Evolutionary conservation across 2,329 filamentous ascomycete genomes (phyloP), one percentile per base, ranked within the genome.

Genomic region (Colletotrichum sp.): DNA sequence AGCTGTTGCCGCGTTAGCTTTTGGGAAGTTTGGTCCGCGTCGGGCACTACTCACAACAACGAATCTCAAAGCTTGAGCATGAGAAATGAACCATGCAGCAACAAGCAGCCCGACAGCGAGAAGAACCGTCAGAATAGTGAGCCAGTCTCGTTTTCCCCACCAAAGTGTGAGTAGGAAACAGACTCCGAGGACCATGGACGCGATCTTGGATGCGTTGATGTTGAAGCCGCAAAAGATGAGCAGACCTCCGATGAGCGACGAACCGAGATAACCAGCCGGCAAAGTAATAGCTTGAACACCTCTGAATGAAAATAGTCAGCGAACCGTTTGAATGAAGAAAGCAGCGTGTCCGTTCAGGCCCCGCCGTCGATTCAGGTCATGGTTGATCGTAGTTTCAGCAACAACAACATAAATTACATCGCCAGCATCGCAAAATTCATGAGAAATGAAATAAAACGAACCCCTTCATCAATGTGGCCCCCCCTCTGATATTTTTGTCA

Each of bases 171-270:
- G 85, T 77, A 96, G 82, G 81, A 96, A 96, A 82, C 93, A 95
- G 5, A 93, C 92, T 2, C 90, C 94, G 6, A 96, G 86, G 0
- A 92, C 91, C 69, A 96, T 90, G 80, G 93, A 95, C 21, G 93
- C 94, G n/a, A 96, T 84, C 83, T 96, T 96, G 86, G 92, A 94
- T 5, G 94, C 94, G 69, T 95, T 93, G 77, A 96, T 95, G 84
- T 96, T 90, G 84, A 96, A 96, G 26, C 94, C 94, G 82, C 93
- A 95, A 80, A 96, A 95, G 65, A 93, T 95, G 77, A 96, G 88
- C 70, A 96, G 86, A 6, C 93, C 94, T 28, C 95, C 95, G 81
- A 96, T 95, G 68, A 96, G 86, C 12, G 92, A 94, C 0, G 93
- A 95, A 13, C 95, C 95, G 8, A 96, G 86, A 83, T 96, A 96